phyloP scores from a whole-genome alignment of 805 yeast species.

The Saturnispora silvae region DNA sequence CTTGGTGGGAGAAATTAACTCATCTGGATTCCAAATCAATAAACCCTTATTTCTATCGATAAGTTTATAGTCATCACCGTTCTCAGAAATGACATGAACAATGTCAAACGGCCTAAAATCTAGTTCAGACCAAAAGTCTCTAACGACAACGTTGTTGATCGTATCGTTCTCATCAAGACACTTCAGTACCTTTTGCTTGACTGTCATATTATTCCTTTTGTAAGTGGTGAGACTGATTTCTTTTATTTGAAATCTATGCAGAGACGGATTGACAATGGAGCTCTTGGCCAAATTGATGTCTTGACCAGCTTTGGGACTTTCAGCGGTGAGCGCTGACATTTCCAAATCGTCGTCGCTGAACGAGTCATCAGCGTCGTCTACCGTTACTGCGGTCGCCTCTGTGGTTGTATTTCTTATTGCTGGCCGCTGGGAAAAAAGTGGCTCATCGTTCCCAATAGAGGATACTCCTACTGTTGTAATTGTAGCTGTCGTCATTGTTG shows the following conservation, averaged over 20 bases:
- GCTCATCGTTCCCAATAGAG: too few species aligned
- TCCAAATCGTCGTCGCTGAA: conserved; percentile 24
- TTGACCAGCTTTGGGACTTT: conserved; percentile 8
- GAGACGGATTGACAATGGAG: conserved; percentile 35
- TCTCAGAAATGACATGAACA: conserved; percentile 46
- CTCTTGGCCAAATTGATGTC: conserved; percentile 26
- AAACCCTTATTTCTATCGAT: conserved; percentile 50
- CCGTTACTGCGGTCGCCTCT: neutral
- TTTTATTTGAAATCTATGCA: conserved; percentile 39
- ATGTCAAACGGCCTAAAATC: conserved; percentile 42
- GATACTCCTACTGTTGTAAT: too few species aligned
- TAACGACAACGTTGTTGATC: conserved; percentile 34
- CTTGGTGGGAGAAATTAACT: conserved; percentile 68
- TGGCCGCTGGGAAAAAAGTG: too few species aligned
- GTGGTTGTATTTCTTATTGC: neutral
- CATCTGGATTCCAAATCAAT: conserved; percentile 78
- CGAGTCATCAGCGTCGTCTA: conserved; percentile 8
- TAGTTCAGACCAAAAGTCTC: conserved; percentile 53
- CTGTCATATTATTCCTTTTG: conserved; percentile 22
- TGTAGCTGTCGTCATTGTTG: neutral
- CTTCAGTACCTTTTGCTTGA: conserved; percentile 42
- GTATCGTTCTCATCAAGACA: conserved; percentile 33
- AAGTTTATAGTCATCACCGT: conserved; percentile 26
- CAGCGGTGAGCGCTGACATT: conserved; percentile 12
- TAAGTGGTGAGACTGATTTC: conserved; percentile 25